These are phyloP conservation scores for Nakazawaea pomicola DNA, from an alignment of 805 yeast genomes.

Conservation along the genomic window DNA sequence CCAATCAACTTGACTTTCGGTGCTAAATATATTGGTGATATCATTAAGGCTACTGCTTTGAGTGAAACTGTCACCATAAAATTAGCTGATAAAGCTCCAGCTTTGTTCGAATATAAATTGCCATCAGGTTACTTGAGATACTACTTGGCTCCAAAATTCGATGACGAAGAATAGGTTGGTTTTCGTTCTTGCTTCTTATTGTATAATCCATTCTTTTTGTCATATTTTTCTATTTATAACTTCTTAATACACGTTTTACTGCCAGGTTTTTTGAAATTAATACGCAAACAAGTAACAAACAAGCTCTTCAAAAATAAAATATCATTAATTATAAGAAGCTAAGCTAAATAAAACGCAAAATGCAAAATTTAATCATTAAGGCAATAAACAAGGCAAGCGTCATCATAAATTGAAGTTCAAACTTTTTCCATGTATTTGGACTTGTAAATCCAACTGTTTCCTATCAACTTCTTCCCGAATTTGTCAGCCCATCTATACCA, in stretches of 20 bases:
- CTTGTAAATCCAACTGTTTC: slow-evolving; percentile 73
- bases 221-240: background rate
- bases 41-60: slow-evolving; percentile 84
- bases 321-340: background rate
- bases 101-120: slow-evolving; percentile 86
- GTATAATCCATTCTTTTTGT: background rate
- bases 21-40: slow-evolving; percentile 83
- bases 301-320: too few species aligned
- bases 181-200: background rate
- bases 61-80: slow-evolving; percentile 75
- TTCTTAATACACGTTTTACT: too few species aligned
- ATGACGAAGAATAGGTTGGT: slow-evolving; percentile 72
- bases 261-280: too few species aligned
- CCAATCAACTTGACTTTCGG: slow-evolving; percentile 91
- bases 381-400: too few species aligned
- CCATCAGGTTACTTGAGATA: slow-evolving; percentile 91
- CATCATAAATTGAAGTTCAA: too few species aligned
- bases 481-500: slow-evolving; percentile 65
- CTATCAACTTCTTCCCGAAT: slow-evolving; percentile 56
- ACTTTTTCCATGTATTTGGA: slow-evolving; percentile 43
- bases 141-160: slow-evolving; percentile 97
- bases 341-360: too few species aligned
- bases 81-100: slow-evolving; percentile 88
- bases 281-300: too few species aligned
- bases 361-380: too few species aligned